These are phyloP conservation scores for Achlya hypogyna DNA, from an alignment of 352 stramenopile species.

Conservation along the genomic window DNA sequence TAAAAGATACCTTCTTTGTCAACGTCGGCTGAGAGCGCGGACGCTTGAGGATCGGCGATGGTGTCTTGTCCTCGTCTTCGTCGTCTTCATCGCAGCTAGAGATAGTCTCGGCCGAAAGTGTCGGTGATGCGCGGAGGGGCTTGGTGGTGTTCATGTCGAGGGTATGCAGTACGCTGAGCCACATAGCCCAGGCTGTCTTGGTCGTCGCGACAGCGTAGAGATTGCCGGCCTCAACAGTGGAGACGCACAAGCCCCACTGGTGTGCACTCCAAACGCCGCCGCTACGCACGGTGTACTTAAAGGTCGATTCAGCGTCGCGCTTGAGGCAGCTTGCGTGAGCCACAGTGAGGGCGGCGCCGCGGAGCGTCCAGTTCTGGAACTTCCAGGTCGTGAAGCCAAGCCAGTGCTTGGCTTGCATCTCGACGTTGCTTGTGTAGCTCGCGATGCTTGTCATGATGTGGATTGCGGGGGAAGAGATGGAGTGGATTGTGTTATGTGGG, in stretches of 20 bases:
- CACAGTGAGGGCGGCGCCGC: background rate
- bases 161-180: background rate
- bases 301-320: background rate
- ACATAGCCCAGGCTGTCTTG: constrained; percentile 7
- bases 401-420: background rate
- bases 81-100: background rate
- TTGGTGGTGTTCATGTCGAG: background rate
- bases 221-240: background rate
- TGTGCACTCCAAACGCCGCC: background rate
- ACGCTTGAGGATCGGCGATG: no score
- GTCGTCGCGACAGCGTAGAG: background rate
- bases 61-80: no score
- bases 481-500: no score
- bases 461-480: background rate
- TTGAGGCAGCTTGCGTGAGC: background rate
- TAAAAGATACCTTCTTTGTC: background rate
- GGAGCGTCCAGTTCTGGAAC: background rate
- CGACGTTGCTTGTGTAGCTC: background rate
- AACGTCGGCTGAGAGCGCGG: background rate
- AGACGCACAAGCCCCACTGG: background rate
- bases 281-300: background rate
- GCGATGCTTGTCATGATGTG: background rate
- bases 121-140: background rate
- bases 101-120: background rate
- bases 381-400: background rate